Evolutionary conservation across 2,329 filamentous ascomycete species (phyloP).

Genomic region (Elsinoe necatrix): DNA sequence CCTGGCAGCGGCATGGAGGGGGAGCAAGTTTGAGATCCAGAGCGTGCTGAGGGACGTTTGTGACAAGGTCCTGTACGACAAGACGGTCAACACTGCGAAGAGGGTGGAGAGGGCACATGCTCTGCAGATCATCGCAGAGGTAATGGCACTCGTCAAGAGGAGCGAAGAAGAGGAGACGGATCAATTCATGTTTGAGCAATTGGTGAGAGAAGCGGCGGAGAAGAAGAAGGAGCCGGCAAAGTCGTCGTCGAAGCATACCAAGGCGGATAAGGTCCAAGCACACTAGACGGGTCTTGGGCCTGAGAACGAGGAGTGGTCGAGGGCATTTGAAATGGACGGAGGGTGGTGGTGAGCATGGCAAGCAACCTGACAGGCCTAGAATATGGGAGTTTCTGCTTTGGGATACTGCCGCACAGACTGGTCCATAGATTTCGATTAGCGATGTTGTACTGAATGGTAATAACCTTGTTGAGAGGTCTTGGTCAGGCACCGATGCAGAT

Average conservation of each 20-base stretch:
- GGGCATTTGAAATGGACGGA: not conserved
- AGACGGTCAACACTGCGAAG: conserved; percentile 73
- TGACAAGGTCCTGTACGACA: conserved; percentile 72
- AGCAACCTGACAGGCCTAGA: not conserved
- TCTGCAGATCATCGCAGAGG: conserved; percentile 76
- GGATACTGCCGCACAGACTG: not conserved
- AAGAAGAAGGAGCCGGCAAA: conserved; percentile 83
- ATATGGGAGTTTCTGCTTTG: not conserved
- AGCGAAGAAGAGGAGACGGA: conserved; percentile 85
- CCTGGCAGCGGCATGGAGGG: conserved; percentile 88
- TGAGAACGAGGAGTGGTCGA: conserved; percentile 2
- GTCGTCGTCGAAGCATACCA: conserved; percentile 35
- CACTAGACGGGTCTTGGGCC: not conserved
- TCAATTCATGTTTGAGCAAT: conserved; percentile 96
- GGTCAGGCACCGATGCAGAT: not conserved
- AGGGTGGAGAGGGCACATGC: conserved; percentile 85
- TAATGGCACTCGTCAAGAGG: conserved; percentile 69
- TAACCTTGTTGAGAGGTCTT: not conserved
- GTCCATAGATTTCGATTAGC: conserved; percentile 6
- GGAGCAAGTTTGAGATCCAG: conserved; percentile 97
- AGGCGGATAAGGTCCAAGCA: conserved; percentile 27
- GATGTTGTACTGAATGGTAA: not conserved
- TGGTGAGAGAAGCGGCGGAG: conserved; percentile 89
- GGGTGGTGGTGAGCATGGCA: conserved; percentile 1
- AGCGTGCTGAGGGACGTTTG: conserved; percentile 91